phyloP scores from a whole-genome alignment of 768 basidiomycete genomes.

The Lactarius evosmus region DNA sequence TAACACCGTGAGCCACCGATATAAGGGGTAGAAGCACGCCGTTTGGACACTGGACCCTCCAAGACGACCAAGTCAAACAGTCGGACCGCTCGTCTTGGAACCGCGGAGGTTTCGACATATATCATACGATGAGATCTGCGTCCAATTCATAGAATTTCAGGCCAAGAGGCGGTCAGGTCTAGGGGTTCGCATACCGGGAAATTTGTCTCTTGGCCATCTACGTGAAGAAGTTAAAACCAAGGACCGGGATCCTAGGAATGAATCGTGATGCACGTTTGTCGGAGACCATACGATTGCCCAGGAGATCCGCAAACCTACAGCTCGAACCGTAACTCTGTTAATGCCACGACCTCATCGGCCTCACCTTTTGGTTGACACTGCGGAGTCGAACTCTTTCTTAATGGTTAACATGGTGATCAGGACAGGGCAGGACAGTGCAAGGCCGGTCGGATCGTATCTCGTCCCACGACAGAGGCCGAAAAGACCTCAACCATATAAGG shows the following conservation, averaged over 20 bases:
- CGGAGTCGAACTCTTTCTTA: neutral
- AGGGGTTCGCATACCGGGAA: constrained; percentile 17
- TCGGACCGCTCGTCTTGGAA: neutral
- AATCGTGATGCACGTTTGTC: neutral
- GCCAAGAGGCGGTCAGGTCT: neutral
- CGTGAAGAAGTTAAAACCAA: constrained; percentile 6
- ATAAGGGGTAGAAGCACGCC: neutral
- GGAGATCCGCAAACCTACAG: neutral
- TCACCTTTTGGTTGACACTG: neutral
- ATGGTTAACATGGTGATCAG: neutral
- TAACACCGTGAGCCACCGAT: neutral
- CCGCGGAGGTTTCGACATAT: constrained; percentile 15
- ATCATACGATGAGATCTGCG: constrained; percentile 2
- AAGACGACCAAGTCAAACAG: constrained; percentile 1
- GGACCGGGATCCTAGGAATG: constrained; percentile 17
- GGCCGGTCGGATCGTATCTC: too few relatives aligned
- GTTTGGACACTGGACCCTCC: neutral
- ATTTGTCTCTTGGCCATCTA: neutral
- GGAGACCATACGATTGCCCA: neutral
- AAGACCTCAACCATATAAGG: neutral
- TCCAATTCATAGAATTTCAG: neutral
- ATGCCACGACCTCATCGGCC: neutral
- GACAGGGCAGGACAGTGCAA: too few relatives aligned
- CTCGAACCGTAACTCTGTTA: neutral
- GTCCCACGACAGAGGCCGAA: neutral